phyloP scores from a whole-genome alignment of 108 stramenopile genomes.

The Thalassiosira profunda region DNA sequence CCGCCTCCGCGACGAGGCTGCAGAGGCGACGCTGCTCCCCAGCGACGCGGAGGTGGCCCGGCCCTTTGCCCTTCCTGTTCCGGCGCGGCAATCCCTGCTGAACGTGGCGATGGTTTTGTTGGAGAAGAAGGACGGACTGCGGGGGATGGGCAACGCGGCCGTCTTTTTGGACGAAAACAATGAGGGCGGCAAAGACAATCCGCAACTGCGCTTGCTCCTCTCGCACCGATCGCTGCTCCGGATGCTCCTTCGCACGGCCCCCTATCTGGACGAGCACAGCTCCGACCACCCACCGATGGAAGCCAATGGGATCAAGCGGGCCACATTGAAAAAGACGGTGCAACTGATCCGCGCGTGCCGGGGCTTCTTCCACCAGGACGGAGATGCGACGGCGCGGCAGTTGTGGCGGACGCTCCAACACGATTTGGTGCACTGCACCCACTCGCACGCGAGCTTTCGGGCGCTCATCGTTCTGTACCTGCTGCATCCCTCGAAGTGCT shows the following conservation, averaged over 20 bases:
- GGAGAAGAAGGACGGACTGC: constrained; percentile 74
- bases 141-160: constrained; percentile 78
- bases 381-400: constrained; percentile 61
- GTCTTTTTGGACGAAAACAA: constrained; percentile 37
- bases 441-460: constrained; percentile 88
- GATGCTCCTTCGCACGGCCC: constrained; percentile 82
- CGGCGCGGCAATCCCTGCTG: constrained; percentile 74
- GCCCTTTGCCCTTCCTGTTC: constrained; percentile 76
- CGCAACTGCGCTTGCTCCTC: constrained; percentile 72
- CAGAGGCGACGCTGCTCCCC: constrained; percentile 5
- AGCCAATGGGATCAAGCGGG: constrained; percentile 61
- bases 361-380: constrained; percentile 84
- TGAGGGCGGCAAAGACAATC: constrained; percentile 12
- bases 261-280: constrained; percentile 87
- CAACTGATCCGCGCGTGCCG: constrained; percentile 78
- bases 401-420: constrained; percentile 76
- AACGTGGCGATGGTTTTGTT: constrained; percentile 66
- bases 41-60: constrained; percentile 45
- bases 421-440: constrained; percentile 78
- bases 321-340: constrained; percentile 70
- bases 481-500: constrained; percentile 84
- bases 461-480: constrained; percentile 78
- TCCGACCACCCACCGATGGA: constrained; percentile 52
- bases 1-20: neutral
- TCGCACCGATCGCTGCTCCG: constrained; percentile 72